A percentile compares a stretch with the other conserved stretches of the same genome.
phyloP scores from a whole-genome alignment of 345 rosid genomes.

The Conringia planisiliqua region DNA sequence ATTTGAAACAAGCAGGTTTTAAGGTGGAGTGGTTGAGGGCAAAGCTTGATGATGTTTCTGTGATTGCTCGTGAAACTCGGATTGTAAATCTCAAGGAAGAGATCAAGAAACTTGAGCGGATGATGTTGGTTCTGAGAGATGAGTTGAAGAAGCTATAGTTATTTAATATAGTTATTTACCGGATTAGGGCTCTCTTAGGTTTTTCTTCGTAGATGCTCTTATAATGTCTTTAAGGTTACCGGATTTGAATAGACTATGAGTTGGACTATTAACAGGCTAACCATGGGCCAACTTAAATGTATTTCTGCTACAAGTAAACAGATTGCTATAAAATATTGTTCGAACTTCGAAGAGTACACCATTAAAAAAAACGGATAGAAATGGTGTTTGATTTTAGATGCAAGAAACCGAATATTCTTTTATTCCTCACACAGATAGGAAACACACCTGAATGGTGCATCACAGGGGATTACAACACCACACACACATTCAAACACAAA shows the following conservation, averaged over 20 bases:
- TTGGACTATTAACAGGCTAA: not conserved
- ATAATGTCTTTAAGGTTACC: not conserved
- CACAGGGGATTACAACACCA: constrained; percentile 15
- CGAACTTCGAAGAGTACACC: not conserved
- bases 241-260: not conserved
- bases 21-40: not conserved
- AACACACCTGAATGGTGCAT: constrained; percentile 17
- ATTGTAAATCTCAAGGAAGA: not conserved
- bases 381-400: not conserved
- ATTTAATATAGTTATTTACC: no score
- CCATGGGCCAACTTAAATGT: constrained; percentile 1
- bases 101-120: not conserved
- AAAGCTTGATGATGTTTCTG: not conserved
- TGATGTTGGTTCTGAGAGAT: not conserved
- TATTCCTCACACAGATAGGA: constrained; percentile 19
- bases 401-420: constrained; percentile 24
- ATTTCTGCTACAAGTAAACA: not conserved
- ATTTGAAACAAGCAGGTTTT: not conserved
- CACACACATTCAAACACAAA: constrained; percentile 6
- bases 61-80: not conserved
- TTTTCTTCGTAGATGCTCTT: not conserved
- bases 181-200: not conserved
- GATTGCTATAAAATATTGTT: not conserved
- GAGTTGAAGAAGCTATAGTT: not conserved
- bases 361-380: not conserved